phyloP scores from a whole-genome alignment of 352 stramenopile species.

The Phytophthora boehmeriae region DNA sequence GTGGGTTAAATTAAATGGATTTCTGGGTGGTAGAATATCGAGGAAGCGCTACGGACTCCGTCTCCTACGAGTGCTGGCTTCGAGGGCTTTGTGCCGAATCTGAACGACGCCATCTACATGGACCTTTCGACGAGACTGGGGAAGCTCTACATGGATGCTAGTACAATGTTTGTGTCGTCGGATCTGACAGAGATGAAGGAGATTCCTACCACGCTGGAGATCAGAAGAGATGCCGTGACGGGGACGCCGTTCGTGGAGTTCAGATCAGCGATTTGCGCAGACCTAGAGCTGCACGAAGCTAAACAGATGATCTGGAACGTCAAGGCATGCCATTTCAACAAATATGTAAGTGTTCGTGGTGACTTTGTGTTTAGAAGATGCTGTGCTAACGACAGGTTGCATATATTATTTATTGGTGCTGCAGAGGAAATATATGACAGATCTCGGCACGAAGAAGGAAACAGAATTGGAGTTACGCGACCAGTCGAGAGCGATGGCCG shows the following conservation, averaged over 20 bases:
- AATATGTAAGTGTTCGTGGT: conserved; percentile 14
- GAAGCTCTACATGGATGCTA: conserved; percentile 16
- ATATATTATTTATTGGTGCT: neutral
- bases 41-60: conserved; percentile 22
- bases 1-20: neutral
- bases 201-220: conserved; percentile 9
- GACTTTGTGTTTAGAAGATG: neutral
- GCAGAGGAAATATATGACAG: conserved; percentile 27
- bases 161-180: neutral
- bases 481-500: conserved; percentile 6
- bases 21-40: conserved; percentile 9
- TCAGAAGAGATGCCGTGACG: conserved; percentile 13
- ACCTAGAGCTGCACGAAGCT: conserved; percentile 3
- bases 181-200: neutral
- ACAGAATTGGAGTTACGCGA: conserved; percentile 17
- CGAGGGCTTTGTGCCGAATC: conserved; percentile 20
- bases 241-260: conserved; percentile 26
- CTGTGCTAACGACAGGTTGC: neutral
- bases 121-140: conserved; percentile 19
- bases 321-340: conserved; percentile 17
- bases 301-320: conserved; percentile 6
- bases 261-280: conserved; percentile 1
- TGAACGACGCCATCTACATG: conserved; percentile 25
- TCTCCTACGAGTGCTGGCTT: conserved; percentile 8
- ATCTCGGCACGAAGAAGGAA: conserved; percentile 29